A percentile compares a stretch with the other conserved stretches of the same genome.
Evolutionary conservation across 2,329 filamentous ascomycete genomes (phyloP).

Genomic region (Phaeosphaeria sp.): DNA sequence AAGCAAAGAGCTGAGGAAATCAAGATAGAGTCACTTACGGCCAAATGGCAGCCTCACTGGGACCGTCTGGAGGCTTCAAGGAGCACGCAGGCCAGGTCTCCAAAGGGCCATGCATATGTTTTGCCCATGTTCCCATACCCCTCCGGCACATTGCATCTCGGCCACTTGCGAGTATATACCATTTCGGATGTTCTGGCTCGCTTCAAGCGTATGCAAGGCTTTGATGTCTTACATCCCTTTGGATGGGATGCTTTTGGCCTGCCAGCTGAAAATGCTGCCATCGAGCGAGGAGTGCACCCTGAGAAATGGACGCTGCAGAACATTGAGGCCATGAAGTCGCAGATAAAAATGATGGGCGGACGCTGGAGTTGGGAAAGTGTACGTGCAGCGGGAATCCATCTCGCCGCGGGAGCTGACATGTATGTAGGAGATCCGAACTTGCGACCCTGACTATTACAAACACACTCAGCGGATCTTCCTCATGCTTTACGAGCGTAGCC

Average conservation of each 20-base stretch:
- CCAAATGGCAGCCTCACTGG: constrained; percentile 64
- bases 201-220: constrained; percentile 75
- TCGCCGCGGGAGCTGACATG: constrained; percentile 10
- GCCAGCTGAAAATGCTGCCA: constrained; percentile 89
- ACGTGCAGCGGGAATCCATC: constrained; percentile 18
- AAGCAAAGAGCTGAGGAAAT: constrained; percentile 11
- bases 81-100: constrained; percentile 13
- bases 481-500: constrained; percentile 72
- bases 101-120: constrained; percentile 66
- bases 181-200: constrained; percentile 86
- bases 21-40: constrained; percentile 23
- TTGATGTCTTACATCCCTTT: constrained; percentile 83
- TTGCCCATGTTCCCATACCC: constrained; percentile 95
- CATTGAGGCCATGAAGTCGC: constrained; percentile 83
- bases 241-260: constrained; percentile 94
- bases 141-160: constrained; percentile 83
- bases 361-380: constrained; percentile 84
- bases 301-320: constrained; percentile 80
- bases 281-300: constrained; percentile 80
- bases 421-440: constrained; percentile 79
- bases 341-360: constrained; percentile 79
- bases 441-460: constrained; percentile 84
- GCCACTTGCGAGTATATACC: constrained; percentile 87
- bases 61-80: constrained; percentile 20
- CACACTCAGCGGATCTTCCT: constrained; percentile 89